A percentile compares a stretch with the other conserved stretches of the same genome.
Conservation (phyloP, 2,329 filamentous ascomycete species). For the Monascus ruber region DNA sequence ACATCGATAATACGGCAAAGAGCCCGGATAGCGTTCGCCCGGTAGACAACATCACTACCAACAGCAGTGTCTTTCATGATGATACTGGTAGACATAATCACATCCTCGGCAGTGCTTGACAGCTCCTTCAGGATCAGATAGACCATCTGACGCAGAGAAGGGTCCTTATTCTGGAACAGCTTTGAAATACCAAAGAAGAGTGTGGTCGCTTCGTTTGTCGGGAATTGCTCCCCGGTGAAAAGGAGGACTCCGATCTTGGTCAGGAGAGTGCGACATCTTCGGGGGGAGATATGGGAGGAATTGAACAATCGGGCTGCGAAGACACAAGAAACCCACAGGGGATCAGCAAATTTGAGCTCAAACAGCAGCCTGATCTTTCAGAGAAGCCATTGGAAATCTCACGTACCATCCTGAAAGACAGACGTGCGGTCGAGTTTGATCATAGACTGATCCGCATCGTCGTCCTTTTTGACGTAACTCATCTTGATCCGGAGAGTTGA, state of each 20-base stretch:
- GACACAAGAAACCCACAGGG: not conserved
- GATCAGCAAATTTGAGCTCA: not conserved
- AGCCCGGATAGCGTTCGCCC: conserved; percentile 90
- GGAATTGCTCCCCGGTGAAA: conserved; percentile 95
- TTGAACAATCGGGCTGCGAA: conserved; percentile 85
- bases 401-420: conserved; percentile 93
- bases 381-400: conserved; percentile 1
- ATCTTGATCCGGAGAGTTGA: conserved; percentile 38
- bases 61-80: conserved; percentile 99
- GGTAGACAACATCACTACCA: conserved; percentile 84
- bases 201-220: conserved; percentile 90
- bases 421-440: conserved; percentile 96
- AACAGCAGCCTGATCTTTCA: not conserved
- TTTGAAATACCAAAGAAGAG: conserved; percentile 99
- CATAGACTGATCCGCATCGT: conserved; percentile 86
- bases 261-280: conserved; percentile 92
- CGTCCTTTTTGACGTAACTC: conserved; percentile 99
- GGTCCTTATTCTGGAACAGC: conserved; percentile 99
- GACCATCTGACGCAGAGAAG: conserved; percentile 95
- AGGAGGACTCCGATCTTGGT: conserved; percentile 95
- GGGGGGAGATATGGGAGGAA: conserved; percentile 87
- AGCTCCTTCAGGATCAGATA: conserved; percentile 98
- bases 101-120: conserved; percentile 88
- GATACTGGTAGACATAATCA: conserved; percentile 98
- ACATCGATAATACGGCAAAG: conserved; percentile 95